Evolutionary conservation across 805 yeast genomes (phyloP).

Genomic region (Schizosaccharomyces octosporus): DNA sequence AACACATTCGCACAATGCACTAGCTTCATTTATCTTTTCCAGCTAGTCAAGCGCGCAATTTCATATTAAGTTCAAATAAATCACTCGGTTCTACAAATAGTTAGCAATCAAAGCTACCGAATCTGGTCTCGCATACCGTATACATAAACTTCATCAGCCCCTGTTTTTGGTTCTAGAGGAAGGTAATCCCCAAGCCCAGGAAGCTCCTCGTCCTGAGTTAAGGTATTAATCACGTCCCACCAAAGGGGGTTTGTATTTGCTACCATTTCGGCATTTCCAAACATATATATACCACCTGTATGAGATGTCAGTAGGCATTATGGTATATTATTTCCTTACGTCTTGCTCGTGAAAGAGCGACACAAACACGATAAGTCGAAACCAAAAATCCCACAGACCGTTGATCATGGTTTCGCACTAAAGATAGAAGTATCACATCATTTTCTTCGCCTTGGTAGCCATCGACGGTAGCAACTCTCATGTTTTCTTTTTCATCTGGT

Average conservation of each 20-base stretch:
- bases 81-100: background rate
- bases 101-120: background rate
- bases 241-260: background rate
- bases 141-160: background rate
- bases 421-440: constrained; percentile 67
- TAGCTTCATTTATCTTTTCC: too few relatives aligned
- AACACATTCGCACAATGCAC: too few relatives aligned
- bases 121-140: background rate
- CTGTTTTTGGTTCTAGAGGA: background rate
- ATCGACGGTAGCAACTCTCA: constrained; percentile 42
- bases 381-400: constrained; percentile 50
- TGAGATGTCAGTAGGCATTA: background rate
- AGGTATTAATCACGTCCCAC: background rate
- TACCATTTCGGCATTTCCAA: background rate
- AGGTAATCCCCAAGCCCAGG: background rate
- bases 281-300: background rate
- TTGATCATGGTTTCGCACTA: constrained; percentile 57
- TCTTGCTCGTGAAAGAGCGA: constrained; percentile 77
- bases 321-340: constrained; percentile 22
- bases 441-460: constrained; percentile 91
- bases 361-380: constrained; percentile 72
- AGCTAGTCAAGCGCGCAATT: too few relatives aligned
- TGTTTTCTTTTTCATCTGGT: background rate
- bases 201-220: background rate
- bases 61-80: background rate